phyloP scores from a whole-genome alignment of 2,329 filamentous ascomycete genomes.

The Claviceps spartinae region DNA sequence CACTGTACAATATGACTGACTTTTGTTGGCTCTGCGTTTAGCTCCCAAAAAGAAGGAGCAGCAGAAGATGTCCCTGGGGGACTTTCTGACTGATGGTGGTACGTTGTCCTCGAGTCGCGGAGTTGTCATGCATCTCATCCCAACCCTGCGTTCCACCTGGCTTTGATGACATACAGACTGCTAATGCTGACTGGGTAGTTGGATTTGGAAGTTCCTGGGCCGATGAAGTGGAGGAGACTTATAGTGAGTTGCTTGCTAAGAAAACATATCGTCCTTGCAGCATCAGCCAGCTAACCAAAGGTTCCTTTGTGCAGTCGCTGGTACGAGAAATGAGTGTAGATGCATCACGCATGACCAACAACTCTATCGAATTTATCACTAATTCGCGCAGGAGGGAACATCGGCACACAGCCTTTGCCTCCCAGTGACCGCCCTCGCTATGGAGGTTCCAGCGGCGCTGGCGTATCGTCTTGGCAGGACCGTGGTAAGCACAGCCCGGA shows the following conservation, averaged over 20 bases:
- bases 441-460: constrained; percentile 14
- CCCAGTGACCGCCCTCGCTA: constrained; percentile 30
- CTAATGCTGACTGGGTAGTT: constrained; percentile 10
- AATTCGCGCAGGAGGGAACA: constrained; percentile 11
- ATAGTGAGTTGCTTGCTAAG: constrained; percentile 43
- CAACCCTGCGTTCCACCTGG: constrained; percentile 7
- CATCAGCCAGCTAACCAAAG: constrained; percentile 15
- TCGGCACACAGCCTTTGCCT: constrained; percentile 43
- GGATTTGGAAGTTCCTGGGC: constrained; percentile 71
- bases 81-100: constrained; percentile 90
- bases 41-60: constrained; percentile 87
- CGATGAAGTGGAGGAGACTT: constrained; percentile 92
- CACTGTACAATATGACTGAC: neutral
- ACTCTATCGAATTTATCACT: neutral
- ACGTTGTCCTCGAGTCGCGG: constrained; percentile 25
- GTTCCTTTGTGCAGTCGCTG: constrained; percentile 16
- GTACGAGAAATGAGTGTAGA: constrained; percentile 14
- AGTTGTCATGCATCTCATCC: constrained; percentile 10
- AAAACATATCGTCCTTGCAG: neutral
- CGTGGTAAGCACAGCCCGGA: constrained; percentile 23
- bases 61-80: constrained; percentile 95
- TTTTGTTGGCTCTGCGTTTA: constrained; percentile 38
- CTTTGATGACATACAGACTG: constrained; percentile 5
- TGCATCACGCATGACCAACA: neutral
- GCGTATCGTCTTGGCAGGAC: constrained; percentile 28